Evolutionary conservation across 768 basidiomycete species (phyloP), one percentile per base, ranked within the genome.

Genomic region (Amanita rubescens): DNA sequence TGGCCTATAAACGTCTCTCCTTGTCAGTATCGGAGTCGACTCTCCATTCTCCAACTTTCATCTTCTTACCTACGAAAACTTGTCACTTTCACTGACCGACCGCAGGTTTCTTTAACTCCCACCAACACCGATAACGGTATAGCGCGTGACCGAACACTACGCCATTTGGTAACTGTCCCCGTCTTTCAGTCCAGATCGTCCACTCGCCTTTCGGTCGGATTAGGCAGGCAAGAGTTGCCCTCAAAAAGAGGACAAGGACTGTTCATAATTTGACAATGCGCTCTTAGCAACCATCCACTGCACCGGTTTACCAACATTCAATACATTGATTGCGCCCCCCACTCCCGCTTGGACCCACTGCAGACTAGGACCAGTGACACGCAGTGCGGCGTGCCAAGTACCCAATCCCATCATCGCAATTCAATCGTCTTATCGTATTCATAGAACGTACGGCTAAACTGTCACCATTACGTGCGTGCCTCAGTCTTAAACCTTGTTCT

Each of bases 91-190:
- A 20, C 15, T n/a, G 34, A 10, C 19, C 33, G 33, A 48, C 12
- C 14, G 10, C 10, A 48, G 20, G 19, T 9, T 38, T 10, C 20
- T 17, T 38, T 5, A n/a, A 11, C 39, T 52, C 51, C 51, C 51
- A 52, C 51, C 39, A 52, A 33, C 41, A 27, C 51, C 51, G 51
- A 43, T 52, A 52, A 43, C 39, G 41, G 32, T 33, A 33, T 24
- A 44, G 15, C 51, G 22, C 51, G 51, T 52, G 51, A 52, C 42
- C 11, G 24, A 24, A 6, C 5, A n/a, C 27, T 41, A 43, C 51
- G 51, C 51, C 51, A 52, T 52, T 52, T 43, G 51, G 51, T 30
- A 52, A 52, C n/a, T 1, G 19, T 49, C n/a, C 46, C 30, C 12
- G 25, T 34, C 30, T 8, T 15, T n/a, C 33, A 44, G 44, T 30